Evolutionary conservation across 176 grass and related monocot genomes (phyloP).

Genomic region (Hyparrhenia diplandra): DNA sequence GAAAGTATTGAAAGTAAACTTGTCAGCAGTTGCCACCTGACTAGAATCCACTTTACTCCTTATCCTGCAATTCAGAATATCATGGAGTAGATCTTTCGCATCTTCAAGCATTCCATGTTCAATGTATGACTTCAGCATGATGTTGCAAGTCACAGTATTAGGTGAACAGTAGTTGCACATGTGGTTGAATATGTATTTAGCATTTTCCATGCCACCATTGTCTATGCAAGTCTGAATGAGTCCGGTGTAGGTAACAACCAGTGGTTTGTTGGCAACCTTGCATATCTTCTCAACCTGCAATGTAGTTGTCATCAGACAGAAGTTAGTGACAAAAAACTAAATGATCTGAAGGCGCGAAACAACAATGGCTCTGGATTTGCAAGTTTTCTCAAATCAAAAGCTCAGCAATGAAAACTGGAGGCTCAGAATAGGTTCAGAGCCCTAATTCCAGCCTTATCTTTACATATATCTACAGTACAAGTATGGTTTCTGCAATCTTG

Average conservation of each 20-base stretch:
- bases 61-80: conserved; percentile 61
- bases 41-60: conserved; percentile 34
- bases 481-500: conserved; percentile 7
- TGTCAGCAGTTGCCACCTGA: conserved; percentile 63
- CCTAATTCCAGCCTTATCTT: neutral
- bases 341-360: neutral
- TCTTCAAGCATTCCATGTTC: conserved; percentile 71
- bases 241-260: conserved; percentile 94
- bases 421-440: too few species aligned
- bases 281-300: conserved; percentile 92
- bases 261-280: conserved; percentile 94
- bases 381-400: conserved; percentile 17
- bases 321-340: neutral
- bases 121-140: conserved; percentile 84
- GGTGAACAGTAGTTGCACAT: conserved; percentile 88
- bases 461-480: conserved; percentile 6
- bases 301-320: conserved; percentile 26
- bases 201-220: conserved; percentile 78
- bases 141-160: conserved; percentile 79
- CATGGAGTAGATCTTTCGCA: conserved; percentile 59
- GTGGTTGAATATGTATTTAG: conserved; percentile 70
- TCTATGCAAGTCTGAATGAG: conserved; percentile 83
- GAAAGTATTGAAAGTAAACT: conserved; percentile 95
- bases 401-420: neutral
- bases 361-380: neutral